These are phyloP conservation scores for Globisporangium splendens DNA, from an alignment of 352 stramenopile species.

Conservation along the genomic window DNA sequence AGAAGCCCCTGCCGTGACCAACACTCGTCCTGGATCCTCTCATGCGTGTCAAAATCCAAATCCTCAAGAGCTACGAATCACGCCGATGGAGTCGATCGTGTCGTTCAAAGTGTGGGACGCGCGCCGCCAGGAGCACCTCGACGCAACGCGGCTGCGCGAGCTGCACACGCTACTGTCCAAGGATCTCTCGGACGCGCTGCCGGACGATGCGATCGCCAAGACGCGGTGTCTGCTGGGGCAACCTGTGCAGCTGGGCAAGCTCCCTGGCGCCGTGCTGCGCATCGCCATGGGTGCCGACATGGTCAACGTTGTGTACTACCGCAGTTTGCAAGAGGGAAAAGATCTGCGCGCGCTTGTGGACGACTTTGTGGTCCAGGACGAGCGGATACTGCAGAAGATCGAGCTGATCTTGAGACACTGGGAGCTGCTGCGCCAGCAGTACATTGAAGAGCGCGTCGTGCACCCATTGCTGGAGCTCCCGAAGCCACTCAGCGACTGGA, in stretches of 20 bases:
- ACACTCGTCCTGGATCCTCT: background rate
- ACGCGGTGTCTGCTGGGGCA: slow-evolving; percentile 75
- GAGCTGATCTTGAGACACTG: slow-evolving; percentile 65
- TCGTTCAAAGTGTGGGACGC: slow-evolving; percentile 73
- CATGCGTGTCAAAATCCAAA: slow-evolving; percentile 1
- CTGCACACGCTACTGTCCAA: slow-evolving; percentile 71
- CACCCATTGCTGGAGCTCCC: slow-evolving; percentile 32
- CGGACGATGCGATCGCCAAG: slow-evolving; percentile 40
- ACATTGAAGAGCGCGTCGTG: slow-evolving; percentile 50
- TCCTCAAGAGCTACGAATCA: slow-evolving; percentile 9
- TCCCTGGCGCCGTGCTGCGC: slow-evolving; percentile 56
- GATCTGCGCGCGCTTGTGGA: slow-evolving; percentile 23
- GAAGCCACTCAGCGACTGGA: slow-evolving; percentile 61
- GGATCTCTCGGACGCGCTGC: slow-evolving; percentile 53
- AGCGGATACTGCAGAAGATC: slow-evolving; percentile 64
- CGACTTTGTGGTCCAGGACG: slow-evolving; percentile 47
- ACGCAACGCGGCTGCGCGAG: slow-evolving; percentile 46
- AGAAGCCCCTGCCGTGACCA: slow-evolving; percentile 18
- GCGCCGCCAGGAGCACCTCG: slow-evolving; percentile 31
- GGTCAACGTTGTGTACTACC: slow-evolving; percentile 65
- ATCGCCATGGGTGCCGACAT: slow-evolving; percentile 87
- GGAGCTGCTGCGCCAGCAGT: slow-evolving; percentile 55
- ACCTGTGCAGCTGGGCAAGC: slow-evolving; percentile 75
- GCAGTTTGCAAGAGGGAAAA: slow-evolving; percentile 26
- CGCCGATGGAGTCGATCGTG: slow-evolving; percentile 70